Conservation (phyloP, 169 alveolate genomes). For the Ichthyophthirius multifiliis region DNA sequence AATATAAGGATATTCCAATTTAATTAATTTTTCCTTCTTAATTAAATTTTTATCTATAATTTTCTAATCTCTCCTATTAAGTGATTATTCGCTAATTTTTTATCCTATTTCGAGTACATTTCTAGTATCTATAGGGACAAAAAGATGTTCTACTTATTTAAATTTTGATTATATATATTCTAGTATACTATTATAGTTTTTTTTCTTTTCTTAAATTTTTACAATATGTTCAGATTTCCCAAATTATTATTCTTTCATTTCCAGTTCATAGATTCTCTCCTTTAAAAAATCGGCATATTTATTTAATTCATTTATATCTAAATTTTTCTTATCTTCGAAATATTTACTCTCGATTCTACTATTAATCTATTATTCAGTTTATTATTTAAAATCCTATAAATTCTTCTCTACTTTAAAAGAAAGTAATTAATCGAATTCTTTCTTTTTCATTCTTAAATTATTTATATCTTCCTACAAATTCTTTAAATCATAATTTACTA, state of each 20-base stretch:
- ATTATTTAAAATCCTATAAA: background rate
- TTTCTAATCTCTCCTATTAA: background rate
- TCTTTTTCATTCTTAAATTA: background rate
- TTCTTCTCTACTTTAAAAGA: background rate
- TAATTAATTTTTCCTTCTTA: background rate
- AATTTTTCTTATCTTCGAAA: background rate
- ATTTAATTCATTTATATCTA: background rate
- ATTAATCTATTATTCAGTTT: background rate
- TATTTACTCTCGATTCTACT: background rate
- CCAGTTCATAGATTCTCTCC: background rate
- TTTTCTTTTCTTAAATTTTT: background rate
- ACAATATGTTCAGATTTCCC: background rate
- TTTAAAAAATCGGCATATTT: background rate
- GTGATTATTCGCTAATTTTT: background rate
- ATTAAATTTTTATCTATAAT: background rate
- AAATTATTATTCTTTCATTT: background rate
- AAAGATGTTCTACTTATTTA: background rate
- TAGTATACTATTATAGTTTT: background rate
- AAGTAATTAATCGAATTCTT: background rate
- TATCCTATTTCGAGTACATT: background rate
- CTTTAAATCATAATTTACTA: background rate
- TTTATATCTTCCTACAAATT: background rate
- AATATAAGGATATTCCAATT: background rate
- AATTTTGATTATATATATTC: background rate
- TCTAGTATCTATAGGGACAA: background rate